Percentiles rank a stretch among this genome's conserved stretches.
Evolutionary conservation across 805 yeast genomes (phyloP).

Genomic region (Scheffersomyces ergatensis): DNA sequence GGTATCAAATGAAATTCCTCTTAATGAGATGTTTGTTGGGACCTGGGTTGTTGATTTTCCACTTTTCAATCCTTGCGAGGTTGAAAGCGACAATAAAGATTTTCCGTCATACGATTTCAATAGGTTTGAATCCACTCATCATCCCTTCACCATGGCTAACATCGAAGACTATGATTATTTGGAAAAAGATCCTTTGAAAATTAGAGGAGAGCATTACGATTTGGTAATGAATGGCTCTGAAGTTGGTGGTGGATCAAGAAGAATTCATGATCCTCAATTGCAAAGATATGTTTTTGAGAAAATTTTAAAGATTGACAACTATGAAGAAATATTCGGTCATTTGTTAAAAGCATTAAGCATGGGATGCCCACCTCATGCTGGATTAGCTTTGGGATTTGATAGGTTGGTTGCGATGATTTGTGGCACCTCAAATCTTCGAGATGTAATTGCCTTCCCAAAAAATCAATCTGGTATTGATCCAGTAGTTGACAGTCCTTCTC

Average conservation of each 20-base stretch:
- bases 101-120: slow-evolving; percentile 62
- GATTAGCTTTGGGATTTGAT: slow-evolving; percentile 93
- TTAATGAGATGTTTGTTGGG: slow-evolving; percentile 49
- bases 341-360: slow-evolving; percentile 72
- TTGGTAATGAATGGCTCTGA: slow-evolving; percentile 92
- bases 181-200: slow-evolving; percentile 53
- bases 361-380: slow-evolving; percentile 99
- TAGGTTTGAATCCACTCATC: slow-evolving; percentile 75
- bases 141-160: slow-evolving; percentile 94
- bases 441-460: slow-evolving; percentile 96
- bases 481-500: slow-evolving; percentile 83
- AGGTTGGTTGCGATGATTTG: slow-evolving; percentile 86
- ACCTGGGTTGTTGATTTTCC: slow-evolving; percentile 95
- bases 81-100: slow-evolving; percentile 15
- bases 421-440: slow-evolving; percentile 77
- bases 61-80: slow-evolving; percentile 74
- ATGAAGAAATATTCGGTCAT: slow-evolving; percentile 77
- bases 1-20: slow-evolving; percentile 12
- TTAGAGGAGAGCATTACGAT: slow-evolving; percentile 91
- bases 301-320: slow-evolving; percentile 57
- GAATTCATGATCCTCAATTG: slow-evolving; percentile 82
- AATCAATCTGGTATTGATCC: slow-evolving; percentile 85
- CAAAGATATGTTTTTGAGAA: slow-evolving; percentile 72
- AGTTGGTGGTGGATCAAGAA: slow-evolving; percentile 95
- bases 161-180: slow-evolving; percentile 63